Percentiles rank a stretch among this genome's conserved stretches.
Conservation (phyloP, 2,329 filamentous ascomycete species). For the Septoria petroselini region DNA sequence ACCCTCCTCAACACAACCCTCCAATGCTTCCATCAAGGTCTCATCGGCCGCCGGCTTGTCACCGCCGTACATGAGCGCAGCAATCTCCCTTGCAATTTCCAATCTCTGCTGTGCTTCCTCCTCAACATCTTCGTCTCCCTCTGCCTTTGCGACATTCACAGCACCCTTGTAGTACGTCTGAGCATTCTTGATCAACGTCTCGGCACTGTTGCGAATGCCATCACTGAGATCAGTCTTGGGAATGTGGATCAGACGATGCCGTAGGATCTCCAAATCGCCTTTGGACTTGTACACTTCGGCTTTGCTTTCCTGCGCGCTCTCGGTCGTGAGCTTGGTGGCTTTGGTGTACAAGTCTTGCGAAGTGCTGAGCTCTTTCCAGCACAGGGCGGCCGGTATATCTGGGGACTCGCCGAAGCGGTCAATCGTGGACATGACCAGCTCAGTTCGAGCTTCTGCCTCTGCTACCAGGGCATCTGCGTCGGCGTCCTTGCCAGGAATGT, state of each 20-base stretch:
- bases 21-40: conserved; percentile 44
- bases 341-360: conserved; percentile 51
- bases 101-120: conserved; percentile 42
- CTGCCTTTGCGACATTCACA: conserved; percentile 28
- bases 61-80: conserved; percentile 41
- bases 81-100: conserved; percentile 41
- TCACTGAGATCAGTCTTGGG: conserved; percentile 41
- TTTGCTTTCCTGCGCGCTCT: conserved; percentile 46
- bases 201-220: conserved; percentile 43
- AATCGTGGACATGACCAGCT: conserved; percentile 32
- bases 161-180: conserved; percentile 58
- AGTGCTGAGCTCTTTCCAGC: conserved; percentile 55
- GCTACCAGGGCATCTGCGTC: conserved; percentile 54
- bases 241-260: conserved; percentile 49
- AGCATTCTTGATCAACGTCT: conserved; percentile 54
- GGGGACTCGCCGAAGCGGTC: conserved; percentile 27
- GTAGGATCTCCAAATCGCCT: conserved; percentile 56
- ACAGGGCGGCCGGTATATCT: conserved; percentile 29
- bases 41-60: conserved; percentile 40
- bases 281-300: conserved; percentile 52
- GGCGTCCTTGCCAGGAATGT: conserved; percentile 44
- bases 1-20: conserved; percentile 54
- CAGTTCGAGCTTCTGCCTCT: conserved; percentile 33
- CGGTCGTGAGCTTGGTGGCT: conserved; percentile 48
- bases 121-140: conserved; percentile 35